phyloP scores from a whole-genome alignment of 345 rosid genomes.

The Aquilaria sinensis region DNA sequence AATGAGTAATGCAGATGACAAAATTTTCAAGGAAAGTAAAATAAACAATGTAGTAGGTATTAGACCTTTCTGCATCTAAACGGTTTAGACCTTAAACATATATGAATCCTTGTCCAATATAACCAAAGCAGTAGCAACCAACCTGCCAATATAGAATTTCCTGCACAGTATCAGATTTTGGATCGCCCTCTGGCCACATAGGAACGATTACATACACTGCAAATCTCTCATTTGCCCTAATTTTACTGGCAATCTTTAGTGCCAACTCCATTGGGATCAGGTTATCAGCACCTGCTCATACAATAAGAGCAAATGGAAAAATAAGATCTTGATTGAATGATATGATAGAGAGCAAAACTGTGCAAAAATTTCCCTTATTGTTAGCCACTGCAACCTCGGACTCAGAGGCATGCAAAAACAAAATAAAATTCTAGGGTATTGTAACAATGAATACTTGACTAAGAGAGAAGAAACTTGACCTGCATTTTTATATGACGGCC shows the following conservation, averaged over 20 bases:
- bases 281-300: conserved; percentile 82
- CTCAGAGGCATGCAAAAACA: too few relatives aligned
- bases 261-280: conserved; percentile 97
- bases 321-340: too few relatives aligned
- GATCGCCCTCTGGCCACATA: conserved; percentile 99
- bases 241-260: conserved; percentile 81
- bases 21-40: conserved; percentile 1
- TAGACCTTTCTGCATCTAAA: too few relatives aligned
- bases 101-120: neutral
- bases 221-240: conserved; percentile 84
- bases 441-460: neutral
- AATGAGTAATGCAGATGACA: neutral
- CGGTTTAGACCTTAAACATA: neutral
- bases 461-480: conserved; percentile 35
- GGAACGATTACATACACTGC: conserved; percentile 85
- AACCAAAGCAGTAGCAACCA: neutral
- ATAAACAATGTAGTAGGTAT: neutral
- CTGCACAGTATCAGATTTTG: conserved; percentile 66
- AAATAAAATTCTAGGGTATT: neutral
- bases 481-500: conserved; percentile 84
- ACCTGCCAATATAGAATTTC: conserved; percentile 99
- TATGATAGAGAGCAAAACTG: too few relatives aligned
- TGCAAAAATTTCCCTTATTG: too few relatives aligned
- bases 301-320: conserved; percentile 9
- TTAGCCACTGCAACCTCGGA: too few relatives aligned